Percentiles rank a stretch among this genome's conserved stretches.
Evolutionary conservation across 768 basidiomycete species (phyloP).

Genomic region (Suillus ampliporus): DNA sequence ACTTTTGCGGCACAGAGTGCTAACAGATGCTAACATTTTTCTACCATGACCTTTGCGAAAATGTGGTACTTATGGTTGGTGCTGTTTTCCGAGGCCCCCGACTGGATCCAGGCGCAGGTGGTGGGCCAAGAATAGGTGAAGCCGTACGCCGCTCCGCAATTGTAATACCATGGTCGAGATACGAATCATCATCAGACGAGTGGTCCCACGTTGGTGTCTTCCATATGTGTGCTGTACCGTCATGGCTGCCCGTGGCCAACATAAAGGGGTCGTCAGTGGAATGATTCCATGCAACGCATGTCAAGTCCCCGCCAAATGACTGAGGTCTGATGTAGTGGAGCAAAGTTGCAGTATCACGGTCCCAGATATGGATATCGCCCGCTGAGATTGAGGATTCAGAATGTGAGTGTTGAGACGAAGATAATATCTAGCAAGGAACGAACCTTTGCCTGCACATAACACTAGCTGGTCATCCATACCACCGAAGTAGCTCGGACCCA

Average conservation of each 20-base stretch:
- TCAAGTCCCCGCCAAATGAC: slow-evolving; percentile 68
- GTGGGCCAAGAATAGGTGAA: neutral
- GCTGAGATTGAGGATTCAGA: slow-evolving; percentile 42
- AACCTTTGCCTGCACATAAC: slow-evolving; percentile 78
- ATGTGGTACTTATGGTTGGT: neutral
- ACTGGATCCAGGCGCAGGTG: neutral
- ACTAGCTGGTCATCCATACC: slow-evolving; percentile 81
- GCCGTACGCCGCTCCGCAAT: neutral
- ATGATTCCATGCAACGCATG: slow-evolving; percentile 83
- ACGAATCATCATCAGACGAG: slow-evolving; percentile 31
- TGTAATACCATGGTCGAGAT: slow-evolving; percentile 22
- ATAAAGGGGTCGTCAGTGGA: slow-evolving; percentile 52
- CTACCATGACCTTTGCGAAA: neutral
- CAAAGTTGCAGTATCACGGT: slow-evolving; percentile 75
- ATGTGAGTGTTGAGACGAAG: neutral
- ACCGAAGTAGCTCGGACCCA: slow-evolving; percentile 83
- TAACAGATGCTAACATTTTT: neutral
- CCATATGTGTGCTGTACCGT: slow-evolving; percentile 79
- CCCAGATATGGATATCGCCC: slow-evolving; percentile 90
- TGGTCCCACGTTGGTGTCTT: slow-evolving; percentile 46
- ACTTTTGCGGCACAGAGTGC: neutral
- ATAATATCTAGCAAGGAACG: slow-evolving; percentile 10
- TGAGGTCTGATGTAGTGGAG: slow-evolving; percentile 74
- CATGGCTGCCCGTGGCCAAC: slow-evolving; percentile 79
- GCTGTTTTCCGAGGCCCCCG: neutral